Base-by-base conservation (phyloP, 1,139 yeast species). In the Debaryomyces nepalensis region DNA sequence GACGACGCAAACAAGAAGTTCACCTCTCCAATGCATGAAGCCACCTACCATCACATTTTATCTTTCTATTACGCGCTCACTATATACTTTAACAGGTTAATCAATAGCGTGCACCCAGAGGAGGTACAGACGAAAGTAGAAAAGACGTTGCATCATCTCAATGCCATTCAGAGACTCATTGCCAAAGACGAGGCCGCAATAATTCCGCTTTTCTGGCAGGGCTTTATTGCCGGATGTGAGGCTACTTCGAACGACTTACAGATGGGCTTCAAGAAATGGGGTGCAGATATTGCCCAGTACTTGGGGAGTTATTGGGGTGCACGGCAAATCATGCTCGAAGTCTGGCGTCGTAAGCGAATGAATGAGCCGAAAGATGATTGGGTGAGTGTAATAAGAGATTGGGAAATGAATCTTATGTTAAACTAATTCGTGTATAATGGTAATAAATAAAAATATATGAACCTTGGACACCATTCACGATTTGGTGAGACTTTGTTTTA, bases 251-350 rank as follows among this genome's bases (percentile, higher is more conserved):
- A 64, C 1, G 72, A 71, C 29, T 63, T 84, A 34, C 93, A 87
- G 51, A 63, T 73, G 48, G 84, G 89, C 24, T 88, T 81, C 64
- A 83, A 81, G 55, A 72, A 75, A 47, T 88, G 96, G 95, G 88
- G 93, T 5, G 86, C 86, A n/a, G 82, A 80, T 45, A 79, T 87
- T 47, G 86, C 91, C 2, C 79, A 77, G 48, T 82, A 82, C 39
- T 73, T 88, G 49, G 96, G 96, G 0, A 83, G 93, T 37, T 88
- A 88, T 58, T 85, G 90, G 86, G 90, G 90, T 5, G 91, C 95
- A 0, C 67, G 93, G 47, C 89, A 84, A 57, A 86, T 88, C 37
- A 84, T 89, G 84, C 70, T 83, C 47, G 96, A 88, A 58, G 95
- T 88, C 2, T 88, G 96, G 96, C 65, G 90, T 45, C 70, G 96